Evolutionary conservation across 352 stramenopile species (phyloP).

Genomic region (Poterioochromonas sp.): DNA sequence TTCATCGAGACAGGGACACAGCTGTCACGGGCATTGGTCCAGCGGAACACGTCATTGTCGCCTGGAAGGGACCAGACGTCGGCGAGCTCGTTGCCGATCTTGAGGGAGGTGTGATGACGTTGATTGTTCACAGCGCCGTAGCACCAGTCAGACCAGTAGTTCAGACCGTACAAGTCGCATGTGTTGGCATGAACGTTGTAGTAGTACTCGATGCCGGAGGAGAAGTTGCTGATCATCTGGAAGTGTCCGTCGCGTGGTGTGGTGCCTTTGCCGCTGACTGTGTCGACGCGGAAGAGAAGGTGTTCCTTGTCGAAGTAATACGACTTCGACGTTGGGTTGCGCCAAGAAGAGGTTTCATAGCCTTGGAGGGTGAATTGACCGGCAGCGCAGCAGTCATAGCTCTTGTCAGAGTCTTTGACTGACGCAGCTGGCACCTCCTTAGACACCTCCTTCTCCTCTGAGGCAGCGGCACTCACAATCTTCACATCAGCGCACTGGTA

Average conservation of each 20-base stretch:
- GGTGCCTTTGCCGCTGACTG: not conserved
- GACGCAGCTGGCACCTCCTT: not conserved
- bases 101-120: not conserved
- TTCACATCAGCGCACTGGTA: constrained; percentile 15
- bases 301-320: not conserved
- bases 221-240: constrained; percentile 10
- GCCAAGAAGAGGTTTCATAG: not conserved
- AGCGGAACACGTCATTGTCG: not conserved
- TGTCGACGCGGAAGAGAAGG: constrained; percentile 12
- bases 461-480: not conserved
- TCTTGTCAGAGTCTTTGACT: not conserved
- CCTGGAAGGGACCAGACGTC: not conserved
- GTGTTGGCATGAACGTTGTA: not conserved
- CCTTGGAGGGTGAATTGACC: not conserved
- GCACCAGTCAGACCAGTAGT: constrained; percentile 19
- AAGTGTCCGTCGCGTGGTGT: not conserved
- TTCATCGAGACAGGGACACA: not conserved
- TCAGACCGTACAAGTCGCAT: constrained; percentile 10
- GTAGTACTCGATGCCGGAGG: constrained; percentile 7
- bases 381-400: not conserved
- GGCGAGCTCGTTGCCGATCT: not conserved
- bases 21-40: not conserved
- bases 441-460: too few species aligned
- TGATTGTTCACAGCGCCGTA: constrained; percentile 1
- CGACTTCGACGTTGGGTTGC: not conserved